Base-by-base conservation (phyloP, 768 basidiomycete species). In the Tricholoma furcatifolium region DNA sequence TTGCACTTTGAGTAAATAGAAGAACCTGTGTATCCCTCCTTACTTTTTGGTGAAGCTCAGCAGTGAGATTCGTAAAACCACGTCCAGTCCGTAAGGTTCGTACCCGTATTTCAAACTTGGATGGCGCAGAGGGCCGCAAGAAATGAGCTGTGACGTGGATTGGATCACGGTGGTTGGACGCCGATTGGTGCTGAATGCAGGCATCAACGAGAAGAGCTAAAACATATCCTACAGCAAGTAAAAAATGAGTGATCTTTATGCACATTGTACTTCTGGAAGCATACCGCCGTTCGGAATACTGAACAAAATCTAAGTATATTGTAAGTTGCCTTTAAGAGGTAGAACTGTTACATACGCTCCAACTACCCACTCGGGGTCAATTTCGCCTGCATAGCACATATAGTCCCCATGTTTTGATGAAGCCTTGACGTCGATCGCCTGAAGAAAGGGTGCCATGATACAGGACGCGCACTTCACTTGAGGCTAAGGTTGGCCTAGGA, bases 101-200 rank as follows among this genome's bases (percentile, higher is more conserved):
- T 1, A 87, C 68, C 42, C 67, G 75, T 10, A 86, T 74, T 44
- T 77, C 74, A 56, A 79, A 82, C 2, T 69, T 56, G 4, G 66
- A 70, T 4, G 70, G 51, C 7, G 66, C 65, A 0, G 81, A 74
- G 2, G 79, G 66, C 18, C 73, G 71, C 35, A 85, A 69, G 60
- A 75, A 88, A 59, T 87, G 80, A 3, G 81, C 80, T 14, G 79
- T 82, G 44, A 85, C 65, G 62, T 87, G 80, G 40, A 87, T 69
- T 15, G 80, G 81, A 57, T 87, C 84, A 15, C 60, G 66, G 62
- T 85, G 84, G 11, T 59, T 43, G 2, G 62, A 48, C 21, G 31
- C 53, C 1, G 72, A 66, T 63, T 87, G 85, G 51, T 78, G 65
- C 45, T 74, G 69, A 7, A 81, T 71, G 52, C 79, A 82, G 17